Conservation (phyloP, 2,329 filamentous ascomycete genomes). For the Xylaria sp. region DNA sequence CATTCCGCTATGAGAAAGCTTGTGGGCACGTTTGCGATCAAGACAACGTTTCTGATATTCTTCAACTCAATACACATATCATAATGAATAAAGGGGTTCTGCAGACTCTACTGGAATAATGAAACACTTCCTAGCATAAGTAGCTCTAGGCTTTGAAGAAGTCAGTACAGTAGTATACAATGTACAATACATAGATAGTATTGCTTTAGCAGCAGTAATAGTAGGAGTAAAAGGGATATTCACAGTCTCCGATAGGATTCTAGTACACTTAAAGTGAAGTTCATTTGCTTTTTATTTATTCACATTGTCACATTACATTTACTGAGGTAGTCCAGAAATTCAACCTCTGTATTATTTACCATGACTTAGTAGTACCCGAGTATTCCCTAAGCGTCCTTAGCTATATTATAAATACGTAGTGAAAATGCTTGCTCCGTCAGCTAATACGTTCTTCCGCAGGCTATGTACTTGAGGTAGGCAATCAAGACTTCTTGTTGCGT, state of each 20-base stretch:
- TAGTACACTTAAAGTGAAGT: no score
- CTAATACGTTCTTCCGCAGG: no score
- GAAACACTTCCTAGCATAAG: not conserved
- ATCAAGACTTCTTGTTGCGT: no score
- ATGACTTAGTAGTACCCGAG: not conserved
- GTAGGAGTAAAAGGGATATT: no score
- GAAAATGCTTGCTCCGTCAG: not conserved
- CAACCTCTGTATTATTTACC: not conserved
- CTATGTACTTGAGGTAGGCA: no score
- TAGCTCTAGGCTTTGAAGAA: not conserved
- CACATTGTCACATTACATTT: not conserved
- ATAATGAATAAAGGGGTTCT: not conserved
- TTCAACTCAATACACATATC: not conserved
- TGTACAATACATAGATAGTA: no score
- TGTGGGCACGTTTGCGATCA: not conserved
- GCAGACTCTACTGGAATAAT: not conserved
- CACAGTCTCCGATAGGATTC: no score
- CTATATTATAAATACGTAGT: not conserved
- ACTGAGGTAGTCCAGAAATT: not conserved
- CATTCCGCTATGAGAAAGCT: not conserved
- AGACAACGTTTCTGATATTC: no score
- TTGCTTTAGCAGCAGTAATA: no score
- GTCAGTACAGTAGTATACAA: no score
- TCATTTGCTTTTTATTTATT: not conserved
- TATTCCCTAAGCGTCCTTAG: not conserved